Percentiles rank a stretch among this genome's conserved stretches.
Evolutionary conservation across 768 basidiomycete species (phyloP).

Genomic region (Xerocomellus intermedius): DNA sequence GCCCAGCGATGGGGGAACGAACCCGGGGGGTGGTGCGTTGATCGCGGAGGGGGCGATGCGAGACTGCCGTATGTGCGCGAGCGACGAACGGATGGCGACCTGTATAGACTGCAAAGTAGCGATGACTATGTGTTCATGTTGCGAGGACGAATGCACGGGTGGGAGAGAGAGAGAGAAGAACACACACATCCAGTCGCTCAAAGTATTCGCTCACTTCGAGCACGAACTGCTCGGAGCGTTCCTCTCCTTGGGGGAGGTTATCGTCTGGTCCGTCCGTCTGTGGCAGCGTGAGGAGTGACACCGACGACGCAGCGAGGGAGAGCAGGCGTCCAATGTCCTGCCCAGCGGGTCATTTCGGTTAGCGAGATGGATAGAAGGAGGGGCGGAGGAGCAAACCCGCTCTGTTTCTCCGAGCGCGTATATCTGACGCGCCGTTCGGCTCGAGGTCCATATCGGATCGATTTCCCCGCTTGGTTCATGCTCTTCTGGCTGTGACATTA

Average conservation of each 20-base stretch:
- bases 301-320: constrained; percentile 72
- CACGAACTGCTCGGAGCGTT: constrained; percentile 83
- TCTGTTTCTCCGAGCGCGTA: constrained; percentile 79
- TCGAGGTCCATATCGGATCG: constrained; percentile 80
- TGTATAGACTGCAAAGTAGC: constrained; percentile 60
- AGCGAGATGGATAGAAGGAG: background rate
- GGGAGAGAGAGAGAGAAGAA: constrained; percentile 14
- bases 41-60: constrained; percentile 88
- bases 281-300: constrained; percentile 77
- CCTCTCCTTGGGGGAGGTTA: constrained; percentile 72
- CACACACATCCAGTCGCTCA: constrained; percentile 69
- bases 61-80: constrained; percentile 79
- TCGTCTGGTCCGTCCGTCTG: constrained; percentile 74
- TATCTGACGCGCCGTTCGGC: constrained; percentile 78
- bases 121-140: background rate
- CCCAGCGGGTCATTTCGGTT: background rate
- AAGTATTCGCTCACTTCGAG: constrained; percentile 85
- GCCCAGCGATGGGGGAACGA: constrained; percentile 76
- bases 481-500: constrained; percentile 25
- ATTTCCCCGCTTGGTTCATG: constrained; percentile 39
- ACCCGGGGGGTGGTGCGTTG: constrained; percentile 69
- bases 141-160: background rate
- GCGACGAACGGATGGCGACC: constrained; percentile 67
- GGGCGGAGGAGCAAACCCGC: constrained; percentile 46
- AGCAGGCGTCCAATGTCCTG: constrained; percentile 80